Percentiles rank a stretch among this genome's conserved stretches.
Evolutionary conservation across 768 basidiomycete genomes (phyloP).

Genomic region (Dioszegia crocea): DNA sequence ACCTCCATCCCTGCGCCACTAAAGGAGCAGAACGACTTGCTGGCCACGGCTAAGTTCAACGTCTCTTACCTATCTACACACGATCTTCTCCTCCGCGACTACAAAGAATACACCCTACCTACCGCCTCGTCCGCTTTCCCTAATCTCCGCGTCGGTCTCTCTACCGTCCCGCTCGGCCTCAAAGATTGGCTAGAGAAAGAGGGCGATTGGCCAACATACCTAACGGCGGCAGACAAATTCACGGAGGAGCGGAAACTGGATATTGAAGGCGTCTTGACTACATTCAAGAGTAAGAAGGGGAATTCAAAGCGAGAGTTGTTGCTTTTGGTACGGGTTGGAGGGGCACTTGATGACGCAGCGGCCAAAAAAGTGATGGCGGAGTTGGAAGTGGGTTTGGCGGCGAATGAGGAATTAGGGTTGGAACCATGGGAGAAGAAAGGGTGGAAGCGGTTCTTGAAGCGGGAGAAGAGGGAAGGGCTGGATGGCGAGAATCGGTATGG

Average conservation of each 20-base stretch:
- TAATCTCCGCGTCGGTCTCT: constrained; percentile 65
- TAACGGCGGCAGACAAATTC: constrained; percentile 56
- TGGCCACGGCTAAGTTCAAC: constrained; percentile 62
- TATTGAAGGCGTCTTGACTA: constrained; percentile 74
- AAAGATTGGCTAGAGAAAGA: constrained; percentile 56
- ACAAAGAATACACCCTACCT: constrained; percentile 72
- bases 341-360: constrained; percentile 22
- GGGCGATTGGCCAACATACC: constrained; percentile 47
- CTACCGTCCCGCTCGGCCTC: constrained; percentile 73
- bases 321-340: constrained; percentile 59
- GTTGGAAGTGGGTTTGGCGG: constrained; percentile 63
- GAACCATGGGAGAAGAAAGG: constrained; percentile 50
- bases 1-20: constrained; percentile 18
- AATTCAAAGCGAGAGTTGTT: constrained; percentile 67
- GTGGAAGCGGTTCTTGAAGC: constrained; percentile 16
- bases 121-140: constrained; percentile 53
- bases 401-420: constrained; percentile 55
- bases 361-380: constrained; percentile 52
- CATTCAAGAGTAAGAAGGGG: constrained; percentile 54
- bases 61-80: constrained; percentile 64
- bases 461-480: constrained; percentile 10
- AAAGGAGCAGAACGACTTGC: constrained; percentile 52
- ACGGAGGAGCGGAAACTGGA: constrained; percentile 63
- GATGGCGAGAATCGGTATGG: constrained; percentile 26
- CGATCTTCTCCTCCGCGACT: constrained; percentile 88